These are phyloP conservation scores for Euptelea pleiosperma DNA, from an alignment of 164 flowering plant species.

Conservation along the genomic window DNA sequence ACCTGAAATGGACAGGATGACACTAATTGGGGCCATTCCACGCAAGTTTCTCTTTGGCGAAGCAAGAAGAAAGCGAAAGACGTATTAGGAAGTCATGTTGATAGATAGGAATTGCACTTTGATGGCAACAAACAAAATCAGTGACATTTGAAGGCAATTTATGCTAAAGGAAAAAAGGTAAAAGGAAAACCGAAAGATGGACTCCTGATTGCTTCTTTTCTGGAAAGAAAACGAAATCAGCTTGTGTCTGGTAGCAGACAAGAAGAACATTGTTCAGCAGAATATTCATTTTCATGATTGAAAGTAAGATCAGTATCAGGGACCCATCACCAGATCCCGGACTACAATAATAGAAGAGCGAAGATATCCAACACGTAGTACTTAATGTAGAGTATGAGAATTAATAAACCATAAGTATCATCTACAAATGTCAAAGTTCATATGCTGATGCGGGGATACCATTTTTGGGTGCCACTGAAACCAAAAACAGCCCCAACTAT, in stretches of 20 bases:
- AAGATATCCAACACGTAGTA: background rate
- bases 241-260: conserved; percentile 30
- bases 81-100: background rate
- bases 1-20: too few species aligned
- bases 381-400: too few species aligned
- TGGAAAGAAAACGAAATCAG: too few species aligned
- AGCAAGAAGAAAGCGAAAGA: too few species aligned
- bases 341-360: too few species aligned
- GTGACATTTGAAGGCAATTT: conserved; percentile 2
- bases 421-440: too few species aligned
- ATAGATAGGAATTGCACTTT: conserved; percentile 3
- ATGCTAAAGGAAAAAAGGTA: background rate
- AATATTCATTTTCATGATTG: conserved; percentile 41
- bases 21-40: too few species aligned
- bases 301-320: conserved; percentile 17
- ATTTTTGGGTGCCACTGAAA: too few species aligned
- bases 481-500: too few species aligned
- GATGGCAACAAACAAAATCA: conserved; percentile 10
- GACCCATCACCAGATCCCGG: conserved; percentile 10
- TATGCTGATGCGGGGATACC: too few species aligned
- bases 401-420: too few species aligned
- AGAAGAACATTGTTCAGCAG: conserved; percentile 23
- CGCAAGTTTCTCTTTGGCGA: too few species aligned
- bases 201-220: conserved; percentile 10
- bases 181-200: conserved; percentile 11